Conservation (phyloP, 345 rosid species). For the Moricandia arvensis region DNA sequence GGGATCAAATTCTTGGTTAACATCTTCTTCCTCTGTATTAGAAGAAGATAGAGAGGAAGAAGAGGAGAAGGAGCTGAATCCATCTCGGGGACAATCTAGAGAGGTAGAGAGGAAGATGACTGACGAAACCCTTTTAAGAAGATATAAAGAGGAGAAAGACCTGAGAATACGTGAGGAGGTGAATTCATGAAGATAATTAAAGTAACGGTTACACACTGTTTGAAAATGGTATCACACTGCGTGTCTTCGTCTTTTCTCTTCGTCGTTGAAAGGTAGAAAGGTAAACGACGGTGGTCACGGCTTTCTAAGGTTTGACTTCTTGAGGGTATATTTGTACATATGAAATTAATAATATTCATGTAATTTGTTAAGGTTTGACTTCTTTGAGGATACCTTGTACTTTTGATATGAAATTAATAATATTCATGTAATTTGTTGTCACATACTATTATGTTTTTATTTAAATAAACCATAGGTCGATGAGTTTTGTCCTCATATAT, state of each 20-base stretch:
- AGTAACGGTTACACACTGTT: conserved; percentile 4
- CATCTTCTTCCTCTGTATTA: conserved; percentile 35
- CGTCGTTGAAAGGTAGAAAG: conserved; percentile 10
- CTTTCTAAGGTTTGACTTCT: not conserved
- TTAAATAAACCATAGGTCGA: no score
- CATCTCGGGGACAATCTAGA: conserved; percentile 40
- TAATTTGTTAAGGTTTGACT: no score
- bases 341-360: no score
- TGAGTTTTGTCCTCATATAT: no score
- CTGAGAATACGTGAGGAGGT: conserved; percentile 4
- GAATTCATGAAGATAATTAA: conserved; percentile 12
- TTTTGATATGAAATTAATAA: no score
- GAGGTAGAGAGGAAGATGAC: not conserved
- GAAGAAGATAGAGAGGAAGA: not conserved
- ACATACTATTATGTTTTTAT: no score
- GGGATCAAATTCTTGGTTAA: conserved; percentile 20
- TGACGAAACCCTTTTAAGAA: conserved; percentile 11
- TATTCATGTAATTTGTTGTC: no score
- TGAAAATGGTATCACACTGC: conserved; percentile 1
- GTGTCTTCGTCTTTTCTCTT: not conserved
- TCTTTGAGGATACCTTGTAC: no score
- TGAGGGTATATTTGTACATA: not conserved
- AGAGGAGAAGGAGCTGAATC: conserved; percentile 23
- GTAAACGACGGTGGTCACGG: not conserved
- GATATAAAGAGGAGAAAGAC: not conserved